Evolutionary conservation across 139 green algal species (phyloP).

Genomic region (Closterium sp.): DNA sequence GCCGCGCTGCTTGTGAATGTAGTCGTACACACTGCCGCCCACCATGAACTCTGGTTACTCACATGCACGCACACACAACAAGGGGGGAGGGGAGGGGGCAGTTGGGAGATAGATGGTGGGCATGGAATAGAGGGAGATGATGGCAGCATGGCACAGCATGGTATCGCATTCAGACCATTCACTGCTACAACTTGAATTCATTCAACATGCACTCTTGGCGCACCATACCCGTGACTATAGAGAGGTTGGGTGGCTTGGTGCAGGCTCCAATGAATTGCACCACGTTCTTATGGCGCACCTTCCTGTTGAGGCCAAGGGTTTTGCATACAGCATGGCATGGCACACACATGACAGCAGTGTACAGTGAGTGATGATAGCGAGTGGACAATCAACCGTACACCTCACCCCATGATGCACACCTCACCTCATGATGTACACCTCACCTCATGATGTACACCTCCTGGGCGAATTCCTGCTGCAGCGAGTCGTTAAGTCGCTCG

Average conservation of each 20-base stretch:
- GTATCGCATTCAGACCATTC: not conserved
- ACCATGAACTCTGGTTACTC: conserved; percentile 86
- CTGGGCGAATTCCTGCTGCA: conserved; percentile 91
- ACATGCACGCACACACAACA: not conserved
- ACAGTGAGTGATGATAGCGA: too few relatives aligned
- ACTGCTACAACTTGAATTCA: not conserved
- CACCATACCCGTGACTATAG: conserved; percentile 80
- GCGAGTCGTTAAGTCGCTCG: conserved; percentile 75
- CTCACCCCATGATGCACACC: too few relatives aligned
- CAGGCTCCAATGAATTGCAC: conserved; percentile 99
- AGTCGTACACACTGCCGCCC: conserved; percentile 91
- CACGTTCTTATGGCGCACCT: conserved; percentile 94
- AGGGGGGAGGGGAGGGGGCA: not conserved
- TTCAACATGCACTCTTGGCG: not conserved
- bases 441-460: conserved; percentile 83
- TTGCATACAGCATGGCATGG: too few relatives aligned
- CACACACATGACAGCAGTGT: too few relatives aligned
- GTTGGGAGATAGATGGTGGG: too few relatives aligned
- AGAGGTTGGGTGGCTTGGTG: conserved; percentile 93
- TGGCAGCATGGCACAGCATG: not conserved
- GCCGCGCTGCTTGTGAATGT: conserved; percentile 69
- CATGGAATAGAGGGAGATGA: not conserved
- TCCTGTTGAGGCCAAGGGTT: conserved; percentile 10
- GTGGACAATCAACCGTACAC: too few relatives aligned
- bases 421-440: not conserved